phyloP scores from a whole-genome alignment of 1,284 basidiomycete species.

The Xanthoconium separans region DNA sequence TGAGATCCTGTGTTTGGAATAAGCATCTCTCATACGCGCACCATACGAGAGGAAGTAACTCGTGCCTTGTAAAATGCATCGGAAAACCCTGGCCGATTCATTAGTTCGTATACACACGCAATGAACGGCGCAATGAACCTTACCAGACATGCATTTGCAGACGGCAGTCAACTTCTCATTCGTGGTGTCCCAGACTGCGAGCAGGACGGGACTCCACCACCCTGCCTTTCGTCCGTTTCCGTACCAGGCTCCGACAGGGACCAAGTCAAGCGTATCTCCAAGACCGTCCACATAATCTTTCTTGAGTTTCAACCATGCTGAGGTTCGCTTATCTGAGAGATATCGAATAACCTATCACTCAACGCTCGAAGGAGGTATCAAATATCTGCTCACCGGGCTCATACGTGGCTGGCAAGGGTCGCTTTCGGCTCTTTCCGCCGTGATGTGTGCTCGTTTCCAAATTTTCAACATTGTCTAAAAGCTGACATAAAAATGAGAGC shows the following conservation, averaged over 20 bases:
- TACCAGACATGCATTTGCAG: conserved; percentile 86
- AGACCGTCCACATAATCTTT: conserved; percentile 72
- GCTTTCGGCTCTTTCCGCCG: conserved; percentile 51
- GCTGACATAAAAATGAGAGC: conserved; percentile 37
- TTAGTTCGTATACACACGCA: conserved; percentile 1
- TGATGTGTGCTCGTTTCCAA: conserved; percentile 34
- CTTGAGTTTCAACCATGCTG: conserved; percentile 84
- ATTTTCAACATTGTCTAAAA: conserved; percentile 54
- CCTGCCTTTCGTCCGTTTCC: conserved; percentile 89
- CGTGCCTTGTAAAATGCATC: conserved; percentile 81
- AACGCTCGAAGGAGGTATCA: background rate
- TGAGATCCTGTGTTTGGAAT: conserved; percentile 44
- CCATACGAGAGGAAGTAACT: background rate
- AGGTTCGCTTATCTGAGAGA: conserved; percentile 65
- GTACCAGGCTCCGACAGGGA: conserved; percentile 88
- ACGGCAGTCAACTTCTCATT: conserved; percentile 74
- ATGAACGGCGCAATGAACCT: conserved; percentile 19
- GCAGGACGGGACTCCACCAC: conserved; percentile 92
- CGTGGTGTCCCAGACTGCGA: conserved; percentile 77
- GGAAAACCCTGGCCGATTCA: conserved; percentile 66
- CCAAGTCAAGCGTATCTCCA: conserved; percentile 62
- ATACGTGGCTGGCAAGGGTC: conserved; percentile 84
- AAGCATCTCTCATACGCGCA: background rate
- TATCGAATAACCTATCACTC: background rate
- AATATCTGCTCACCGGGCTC: conserved; percentile 62